Percentiles rank a stretch among this genome's conserved stretches.
Evolutionary conservation across 2,329 filamentous ascomycete genomes (phyloP).

Genomic region (Pestalotiopsis sp.): DNA sequence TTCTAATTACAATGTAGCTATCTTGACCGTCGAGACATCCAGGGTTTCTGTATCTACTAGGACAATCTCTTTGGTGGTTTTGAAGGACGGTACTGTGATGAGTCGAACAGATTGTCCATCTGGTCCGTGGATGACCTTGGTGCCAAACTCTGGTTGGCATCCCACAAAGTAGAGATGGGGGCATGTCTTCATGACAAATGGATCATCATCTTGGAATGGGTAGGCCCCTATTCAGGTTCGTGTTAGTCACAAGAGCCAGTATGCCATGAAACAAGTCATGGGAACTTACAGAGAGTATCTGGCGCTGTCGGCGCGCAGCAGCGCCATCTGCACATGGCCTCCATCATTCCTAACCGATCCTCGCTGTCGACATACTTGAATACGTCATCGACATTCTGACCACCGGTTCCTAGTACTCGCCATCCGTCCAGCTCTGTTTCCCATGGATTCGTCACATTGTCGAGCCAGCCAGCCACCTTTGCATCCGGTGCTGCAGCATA

Average conservation of each 20-base stretch:
- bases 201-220: conserved; percentile 92
- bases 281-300: conserved; percentile 83
- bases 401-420: conserved; percentile 82
- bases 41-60: conserved; percentile 85
- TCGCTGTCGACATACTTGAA: conserved; percentile 86
- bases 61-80: conserved; percentile 76
- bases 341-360: conserved; percentile 85
- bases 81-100: conserved; percentile 83
- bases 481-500: conserved; percentile 60
- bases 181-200: conserved; percentile 81
- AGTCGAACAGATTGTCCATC: conserved; percentile 74
- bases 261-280: not conserved
- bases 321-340: conserved; percentile 90
- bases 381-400: conserved; percentile 92
- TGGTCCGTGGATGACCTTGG: conserved; percentile 66
- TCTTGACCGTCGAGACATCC: conserved; percentile 72
- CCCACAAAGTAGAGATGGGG: conserved; percentile 93
- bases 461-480: conserved; percentile 72
- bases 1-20: conserved; percentile 30
- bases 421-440: conserved; percentile 89
- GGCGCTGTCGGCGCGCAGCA: conserved; percentile 91
- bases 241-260: not conserved
- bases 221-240: conserved; percentile 71
- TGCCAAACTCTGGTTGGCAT: conserved; percentile 79
- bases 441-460: conserved; percentile 91